Evolutionary conservation across 2,329 filamentous ascomycete species (phyloP).

Genomic region (Cladosporium sp.): DNA sequence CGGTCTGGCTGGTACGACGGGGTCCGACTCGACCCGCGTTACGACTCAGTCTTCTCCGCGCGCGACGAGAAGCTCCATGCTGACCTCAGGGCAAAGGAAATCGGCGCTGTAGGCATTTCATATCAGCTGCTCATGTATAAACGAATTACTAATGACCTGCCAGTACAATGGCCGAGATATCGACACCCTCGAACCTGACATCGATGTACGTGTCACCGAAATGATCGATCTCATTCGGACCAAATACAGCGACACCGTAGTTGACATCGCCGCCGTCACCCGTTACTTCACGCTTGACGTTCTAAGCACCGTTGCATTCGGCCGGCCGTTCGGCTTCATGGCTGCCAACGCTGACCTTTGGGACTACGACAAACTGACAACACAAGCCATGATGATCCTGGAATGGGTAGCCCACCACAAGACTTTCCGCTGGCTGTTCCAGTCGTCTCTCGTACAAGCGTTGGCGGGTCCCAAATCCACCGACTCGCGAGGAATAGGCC

Average conservation of each 20-base stretch:
- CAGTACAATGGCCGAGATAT: slow-evolving; percentile 62
- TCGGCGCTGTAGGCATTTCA: slow-evolving; percentile 48
- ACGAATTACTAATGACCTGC: slow-evolving; percentile 4
- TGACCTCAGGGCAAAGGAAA: slow-evolving; percentile 52
- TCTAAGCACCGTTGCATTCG: slow-evolving; percentile 57
- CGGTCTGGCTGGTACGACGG: slow-evolving; percentile 51
- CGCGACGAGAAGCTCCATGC: slow-evolving; percentile 53
- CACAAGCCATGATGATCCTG: slow-evolving; percentile 27
- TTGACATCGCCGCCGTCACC: slow-evolving; percentile 53
- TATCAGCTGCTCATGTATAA: background rate
- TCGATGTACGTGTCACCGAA: slow-evolving; percentile 52
- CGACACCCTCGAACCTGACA: slow-evolving; percentile 50
- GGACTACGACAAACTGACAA: slow-evolving; percentile 29
- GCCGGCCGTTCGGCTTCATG: slow-evolving; percentile 55
- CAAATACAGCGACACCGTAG: slow-evolving; percentile 50
- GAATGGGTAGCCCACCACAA: slow-evolving; percentile 31
- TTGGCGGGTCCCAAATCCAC: slow-evolving; percentile 33
- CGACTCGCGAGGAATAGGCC: slow-evolving; percentile 33
- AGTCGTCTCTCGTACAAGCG: slow-evolving; percentile 28
- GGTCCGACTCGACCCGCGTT: slow-evolving; percentile 55
- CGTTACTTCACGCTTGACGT: slow-evolving; percentile 61
- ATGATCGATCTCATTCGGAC: slow-evolving; percentile 52
- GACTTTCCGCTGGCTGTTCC: slow-evolving; percentile 29
- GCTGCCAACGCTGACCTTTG: slow-evolving; percentile 50
- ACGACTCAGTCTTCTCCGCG: slow-evolving; percentile 58